Evolutionary conservation across 192 early-diverging fungal genomes (phyloP), one percentile per base, ranked within the genome.

Genomic region (Spizellomyces sp.): DNA sequence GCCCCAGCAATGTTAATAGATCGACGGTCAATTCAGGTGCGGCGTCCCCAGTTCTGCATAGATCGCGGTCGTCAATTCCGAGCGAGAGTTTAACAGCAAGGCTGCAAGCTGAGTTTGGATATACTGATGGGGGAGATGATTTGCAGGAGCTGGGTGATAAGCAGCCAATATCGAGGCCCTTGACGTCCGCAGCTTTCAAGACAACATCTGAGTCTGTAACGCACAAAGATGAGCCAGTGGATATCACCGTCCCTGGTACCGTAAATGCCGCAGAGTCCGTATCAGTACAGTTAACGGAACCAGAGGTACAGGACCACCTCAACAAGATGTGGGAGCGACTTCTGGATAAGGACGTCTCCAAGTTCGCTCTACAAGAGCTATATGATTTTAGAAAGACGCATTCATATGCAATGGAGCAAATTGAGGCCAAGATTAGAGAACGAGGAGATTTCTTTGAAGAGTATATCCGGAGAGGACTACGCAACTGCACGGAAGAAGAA

Each of bases 321-420:
- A 88, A 83, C 8, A 79, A 83, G 43, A 90, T 94, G 58, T 94
- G 93, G 71, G 82, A 76, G 5, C 87, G 90, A 71, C 90, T 94
- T 67, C 84, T 86, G 22, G 83, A 82, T 21, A 77, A 88, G 52
- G 87, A 90, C 36, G 74, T 87, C 48, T 90, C 89, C 0, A 91
- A 90, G 69, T 81, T 87, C 75, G 92, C 89, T 45, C 91, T 94
- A 60, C 45, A 79, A 41, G 91, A 93, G 46, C 76, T 94, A 48
- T 91, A 94, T 75, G 81, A 86, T 62, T 90, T 94, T 75, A 88
- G 89, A 67, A 90, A 92, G 70, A 74, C 79, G 65, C 84, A 92
- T 73, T 92, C 91, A 42, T 79, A 86, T 44, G 80, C 82, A 48
- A 85, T 91, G 62, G 60, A 66, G 9, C 81, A 85, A 63, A 84